Base-by-base conservation (phyloP, 1,284 basidiomycete genomes). In the Puccinia hordei region DNA sequence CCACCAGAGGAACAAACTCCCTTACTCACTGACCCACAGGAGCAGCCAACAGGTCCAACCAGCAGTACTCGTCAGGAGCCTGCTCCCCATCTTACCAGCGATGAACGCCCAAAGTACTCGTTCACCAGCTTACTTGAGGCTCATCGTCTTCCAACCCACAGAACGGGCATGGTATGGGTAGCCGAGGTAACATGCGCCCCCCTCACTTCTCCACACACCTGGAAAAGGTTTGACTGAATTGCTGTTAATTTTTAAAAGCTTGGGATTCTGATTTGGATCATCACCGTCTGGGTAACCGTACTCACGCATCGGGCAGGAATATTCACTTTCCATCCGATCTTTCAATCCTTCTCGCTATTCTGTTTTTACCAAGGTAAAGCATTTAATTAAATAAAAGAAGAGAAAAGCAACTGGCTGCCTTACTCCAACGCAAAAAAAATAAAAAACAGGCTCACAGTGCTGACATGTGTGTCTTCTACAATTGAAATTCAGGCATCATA, bases 341-440 rank as follows among this genome's bases (percentile, higher is more conserved):
- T 80, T 24, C 78, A 80, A 80, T 73, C 78, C n/a, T 30, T 73
- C n/a, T 49, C 78, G 27, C 59, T 80, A 24, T 55, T 80, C 19
- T 71, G 41, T 61, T 80, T 80, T 30, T 80, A 73, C 27, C 78
- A 80, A 44, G 78, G 78, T 80, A 33, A n/a, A 55, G 57, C n/a
- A n/a, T 51, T 63, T n/a, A n/a, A n/a, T n/a, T n/a, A n/a, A n/a
- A n/a, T n/a, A n/a, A n/a, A n/a, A n/a, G n/a, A n/a, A n/a, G n/a
- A n/a, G n/a, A n/a, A n/a, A n/a, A n/a, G n/a, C n/a, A n/a, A n/a
- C n/a, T n/a, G n/a, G n/a, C n/a, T n/a, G n/a, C n/a, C n/a, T n/a
- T n/a, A n/a, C n/a, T n/a, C n/a, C n/a, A n/a, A n/a, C n/a, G n/a
- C n/a, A n/a, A n/a, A n/a, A n/a, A n/a, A n/a, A n/a, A n/a, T n/a